Evolutionary conservation across 1,139 yeast genomes (phyloP).

Genomic region (Saccharomyces hybrid): DNA sequence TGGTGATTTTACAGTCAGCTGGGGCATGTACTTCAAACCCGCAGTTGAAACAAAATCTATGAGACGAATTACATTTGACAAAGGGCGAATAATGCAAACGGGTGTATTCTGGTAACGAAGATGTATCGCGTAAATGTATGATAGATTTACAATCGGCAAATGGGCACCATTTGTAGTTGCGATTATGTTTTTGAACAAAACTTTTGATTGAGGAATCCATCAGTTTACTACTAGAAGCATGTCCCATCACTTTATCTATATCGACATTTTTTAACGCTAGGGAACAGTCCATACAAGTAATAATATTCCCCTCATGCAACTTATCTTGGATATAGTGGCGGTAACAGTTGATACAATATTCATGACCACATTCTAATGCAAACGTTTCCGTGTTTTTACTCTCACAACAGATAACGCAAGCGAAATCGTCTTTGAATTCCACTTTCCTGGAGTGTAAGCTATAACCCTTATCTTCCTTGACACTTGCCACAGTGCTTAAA

Average conservation of each 20-base stretch:
- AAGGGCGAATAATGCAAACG: constrained; percentile 46
- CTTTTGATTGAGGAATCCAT: constrained; percentile 38
- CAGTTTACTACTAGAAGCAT: constrained; percentile 26
- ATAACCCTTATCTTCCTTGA: constrained; percentile 7
- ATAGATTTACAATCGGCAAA: constrained; percentile 71
- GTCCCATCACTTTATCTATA: constrained; percentile 33
- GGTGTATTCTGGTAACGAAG: constrained; percentile 25
- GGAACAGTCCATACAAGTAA: constrained; percentile 57
- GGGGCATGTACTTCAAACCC: constrained; percentile 76
- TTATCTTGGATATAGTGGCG: constrained; percentile 47
- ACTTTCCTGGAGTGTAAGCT: constrained; percentile 14
- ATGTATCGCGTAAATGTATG: constrained; percentile 41
- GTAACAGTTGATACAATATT: constrained; percentile 64
- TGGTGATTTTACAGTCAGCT: constrained; percentile 65
- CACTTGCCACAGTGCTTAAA: constrained; percentile 27
- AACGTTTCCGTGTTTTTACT: constrained; percentile 39
- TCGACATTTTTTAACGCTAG: constrained; percentile 32
- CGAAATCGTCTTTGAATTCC: constrained; percentile 32
- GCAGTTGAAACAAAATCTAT: constrained; percentile 77
- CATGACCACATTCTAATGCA: constrained; percentile 60
- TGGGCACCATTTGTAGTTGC: constrained; percentile 69
- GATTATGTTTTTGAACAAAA: constrained; percentile 47
- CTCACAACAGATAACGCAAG: constrained; percentile 70
- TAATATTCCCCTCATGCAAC: constrained; percentile 47
- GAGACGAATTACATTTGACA: constrained; percentile 60